phyloP scores from a whole-genome alignment of 805 yeast species.

The Wickerhamomyces ciferrii region DNA sequence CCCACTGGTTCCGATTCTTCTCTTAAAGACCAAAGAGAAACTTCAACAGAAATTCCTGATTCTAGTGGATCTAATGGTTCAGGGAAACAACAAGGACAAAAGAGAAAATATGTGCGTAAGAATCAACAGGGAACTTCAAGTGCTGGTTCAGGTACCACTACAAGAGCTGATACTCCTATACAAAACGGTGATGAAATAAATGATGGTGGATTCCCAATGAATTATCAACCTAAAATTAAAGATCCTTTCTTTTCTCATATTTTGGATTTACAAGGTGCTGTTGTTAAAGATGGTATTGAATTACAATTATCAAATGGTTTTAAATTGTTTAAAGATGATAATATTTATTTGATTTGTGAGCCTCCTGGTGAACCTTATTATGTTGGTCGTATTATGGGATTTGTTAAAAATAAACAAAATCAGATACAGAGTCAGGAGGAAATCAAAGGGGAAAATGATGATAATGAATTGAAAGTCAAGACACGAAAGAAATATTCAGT shows the following conservation, averaged over 20 bases:
- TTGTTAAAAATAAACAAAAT: conserved; percentile 29
- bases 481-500: conserved; percentile 8
- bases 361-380: conserved; percentile 95
- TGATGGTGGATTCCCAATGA: conserved; percentile 11
- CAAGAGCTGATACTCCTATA: not conserved
- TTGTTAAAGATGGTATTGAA: conserved; percentile 20
- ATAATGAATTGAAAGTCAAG: conserved; percentile 14
- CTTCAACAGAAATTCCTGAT: not conserved
- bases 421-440: conserved; percentile 13
- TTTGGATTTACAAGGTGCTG: conserved; percentile 33
- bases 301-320: conserved; percentile 16
- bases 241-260: conserved; percentile 26
- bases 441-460: conserved; percentile 4
- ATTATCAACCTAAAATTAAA: conserved; percentile 17
- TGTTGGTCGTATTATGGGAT: conserved; percentile 79
- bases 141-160: not conserved
- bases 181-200: conserved; percentile 2
- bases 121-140: not conserved
- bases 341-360: conserved; percentile 79
- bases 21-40: not conserved
- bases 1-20: not conserved
- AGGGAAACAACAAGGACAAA: not conserved
- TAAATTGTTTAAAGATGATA: conserved; percentile 37
- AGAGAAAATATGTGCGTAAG: not conserved
- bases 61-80: not conserved